These are phyloP conservation scores for Lentinula sp. DNA, from an alignment of 768 basidiomycete species.

Conservation along the genomic window DNA sequence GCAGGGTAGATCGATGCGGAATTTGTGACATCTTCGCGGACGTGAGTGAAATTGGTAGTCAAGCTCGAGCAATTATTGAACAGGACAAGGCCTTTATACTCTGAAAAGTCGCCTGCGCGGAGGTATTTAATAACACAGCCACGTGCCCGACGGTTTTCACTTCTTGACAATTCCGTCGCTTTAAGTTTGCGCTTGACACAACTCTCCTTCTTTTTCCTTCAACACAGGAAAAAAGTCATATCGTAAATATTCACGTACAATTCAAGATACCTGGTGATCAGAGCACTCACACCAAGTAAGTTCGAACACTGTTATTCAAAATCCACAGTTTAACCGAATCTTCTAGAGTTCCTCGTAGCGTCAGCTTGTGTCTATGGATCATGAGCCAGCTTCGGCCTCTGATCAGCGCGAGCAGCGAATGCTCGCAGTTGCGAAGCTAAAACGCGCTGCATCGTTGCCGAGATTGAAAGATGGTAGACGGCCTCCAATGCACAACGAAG, in stretches of 20 bases:
- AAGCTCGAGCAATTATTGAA: too few relatives aligned
- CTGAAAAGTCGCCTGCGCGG: not conserved
- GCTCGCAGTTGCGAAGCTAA: conserved; percentile 83
- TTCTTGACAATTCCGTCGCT: not conserved
- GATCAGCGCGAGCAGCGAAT: conserved; percentile 74
- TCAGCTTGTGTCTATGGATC: conserved; percentile 1
- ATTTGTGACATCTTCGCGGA: too few relatives aligned
- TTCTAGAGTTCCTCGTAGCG: not conserved
- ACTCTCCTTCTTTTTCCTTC: not conserved
- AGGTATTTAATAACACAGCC: not conserved
- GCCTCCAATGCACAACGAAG: conserved; percentile 81
- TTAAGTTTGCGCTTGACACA: not conserved
- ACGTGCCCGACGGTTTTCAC: not conserved
- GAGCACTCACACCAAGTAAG: not conserved
- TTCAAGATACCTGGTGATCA: not conserved
- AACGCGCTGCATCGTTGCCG: conserved; percentile 86
- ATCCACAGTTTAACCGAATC: not conserved
- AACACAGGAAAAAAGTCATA: not conserved
- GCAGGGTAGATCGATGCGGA: too few relatives aligned
- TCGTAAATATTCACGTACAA: not conserved
- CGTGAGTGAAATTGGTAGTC: too few relatives aligned
- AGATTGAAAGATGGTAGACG: conserved; percentile 88
- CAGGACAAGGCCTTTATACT: not conserved
- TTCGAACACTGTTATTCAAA: not conserved
- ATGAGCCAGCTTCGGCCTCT: conserved; percentile 24